phyloP scores from a whole-genome alignment of 1,284 basidiomycete genomes.

The Thecaphora thlaspeos region DNA sequence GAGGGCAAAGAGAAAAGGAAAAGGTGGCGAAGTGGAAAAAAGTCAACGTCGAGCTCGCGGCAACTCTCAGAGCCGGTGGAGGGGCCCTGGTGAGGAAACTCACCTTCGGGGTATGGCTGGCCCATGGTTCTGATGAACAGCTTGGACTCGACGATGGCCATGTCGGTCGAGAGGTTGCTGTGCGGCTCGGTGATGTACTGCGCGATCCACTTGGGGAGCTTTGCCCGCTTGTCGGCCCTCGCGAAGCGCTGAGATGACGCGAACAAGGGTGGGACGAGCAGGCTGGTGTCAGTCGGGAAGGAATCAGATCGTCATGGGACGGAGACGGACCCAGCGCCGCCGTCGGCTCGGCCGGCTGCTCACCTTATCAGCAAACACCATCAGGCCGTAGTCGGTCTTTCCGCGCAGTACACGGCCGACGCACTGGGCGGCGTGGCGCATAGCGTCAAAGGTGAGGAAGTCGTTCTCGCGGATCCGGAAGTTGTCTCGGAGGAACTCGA shows the following conservation, averaged over 20 bases:
- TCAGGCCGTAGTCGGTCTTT: slow-evolving; percentile 98
- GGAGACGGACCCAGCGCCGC: too few relatives aligned
- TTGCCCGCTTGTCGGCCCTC: slow-evolving; percentile 90
- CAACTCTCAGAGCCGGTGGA: not conserved
- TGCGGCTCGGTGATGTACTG: slow-evolving; percentile 93
- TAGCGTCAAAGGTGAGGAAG: slow-evolving; percentile 97
- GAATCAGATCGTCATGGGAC: too few relatives aligned
- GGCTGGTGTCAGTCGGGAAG: too few relatives aligned
- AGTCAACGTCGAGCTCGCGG: not conserved
- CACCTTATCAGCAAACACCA: slow-evolving; percentile 91
- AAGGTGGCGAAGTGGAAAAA: too few relatives aligned
- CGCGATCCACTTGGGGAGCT: slow-evolving; percentile 98
- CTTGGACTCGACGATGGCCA: slow-evolving; percentile 93
- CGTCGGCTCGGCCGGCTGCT: not conserved
- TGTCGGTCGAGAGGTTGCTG: slow-evolving; percentile 95
- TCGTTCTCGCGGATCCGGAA: slow-evolving; percentile 98
- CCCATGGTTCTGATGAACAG: slow-evolving; percentile 97
- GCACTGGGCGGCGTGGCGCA: slow-evolving; percentile 98
- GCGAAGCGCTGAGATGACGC: slow-evolving; percentile 75
- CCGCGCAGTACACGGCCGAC: slow-evolving; percentile 95
- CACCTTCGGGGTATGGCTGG: slow-evolving; percentile 90
- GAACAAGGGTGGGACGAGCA: too few relatives aligned
- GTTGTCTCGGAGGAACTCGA: slow-evolving; percentile 97
- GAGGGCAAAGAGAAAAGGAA: not conserved
- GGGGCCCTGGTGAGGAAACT: too few relatives aligned